Percentiles rank a stretch among this genome's conserved stretches.
Evolutionary conservation across 768 basidiomycete species (phyloP).

Genomic region (Tubosaeta sp.): DNA sequence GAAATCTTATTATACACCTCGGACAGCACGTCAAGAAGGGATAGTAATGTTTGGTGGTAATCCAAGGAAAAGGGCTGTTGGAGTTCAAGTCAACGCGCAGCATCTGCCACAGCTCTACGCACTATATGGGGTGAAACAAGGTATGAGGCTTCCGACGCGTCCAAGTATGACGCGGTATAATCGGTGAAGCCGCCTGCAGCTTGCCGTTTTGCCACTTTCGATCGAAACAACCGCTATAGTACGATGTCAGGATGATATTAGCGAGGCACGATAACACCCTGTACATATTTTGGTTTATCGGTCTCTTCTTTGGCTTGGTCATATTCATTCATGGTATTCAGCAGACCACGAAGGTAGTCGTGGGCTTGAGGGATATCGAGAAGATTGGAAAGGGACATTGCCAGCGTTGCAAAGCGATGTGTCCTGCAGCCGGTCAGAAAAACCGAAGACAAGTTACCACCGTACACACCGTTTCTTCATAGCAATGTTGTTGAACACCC

Average conservation of each 20-base stretch:
- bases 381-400: conserved; percentile 78
- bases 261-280: conserved; percentile 4
- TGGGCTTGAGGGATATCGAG: conserved; percentile 77
- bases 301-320: conserved; percentile 59
- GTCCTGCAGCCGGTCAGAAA: conserved; percentile 48
- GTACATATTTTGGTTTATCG: conserved; percentile 67
- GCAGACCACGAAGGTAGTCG: conserved; percentile 73
- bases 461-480: conserved; percentile 72
- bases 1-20: conserved; percentile 88
- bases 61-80: conserved; percentile 81
- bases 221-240: conserved; percentile 53
- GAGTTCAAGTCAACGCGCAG: conserved; percentile 4
- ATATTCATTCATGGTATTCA: conserved; percentile 69
- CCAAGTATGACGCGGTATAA: conserved; percentile 56
- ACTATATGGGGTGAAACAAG: conserved; percentile 74
- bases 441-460: background rate
- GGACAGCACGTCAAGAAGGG: conserved; percentile 83
- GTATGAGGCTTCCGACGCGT: conserved; percentile 61
- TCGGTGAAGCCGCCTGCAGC: conserved; percentile 50
- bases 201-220: conserved; percentile 53
- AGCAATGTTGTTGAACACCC: conserved; percentile 63
- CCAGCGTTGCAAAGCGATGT: conserved; percentile 77
- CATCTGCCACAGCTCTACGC: conserved; percentile 24
- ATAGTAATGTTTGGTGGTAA: conserved; percentile 85
- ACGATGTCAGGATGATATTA: conserved; percentile 8